Evolutionary conservation across 371 early-diverging fungal genomes (phyloP), one percentile per base, ranked within the genome.

Genomic region (Mortierella sp.): DNA sequence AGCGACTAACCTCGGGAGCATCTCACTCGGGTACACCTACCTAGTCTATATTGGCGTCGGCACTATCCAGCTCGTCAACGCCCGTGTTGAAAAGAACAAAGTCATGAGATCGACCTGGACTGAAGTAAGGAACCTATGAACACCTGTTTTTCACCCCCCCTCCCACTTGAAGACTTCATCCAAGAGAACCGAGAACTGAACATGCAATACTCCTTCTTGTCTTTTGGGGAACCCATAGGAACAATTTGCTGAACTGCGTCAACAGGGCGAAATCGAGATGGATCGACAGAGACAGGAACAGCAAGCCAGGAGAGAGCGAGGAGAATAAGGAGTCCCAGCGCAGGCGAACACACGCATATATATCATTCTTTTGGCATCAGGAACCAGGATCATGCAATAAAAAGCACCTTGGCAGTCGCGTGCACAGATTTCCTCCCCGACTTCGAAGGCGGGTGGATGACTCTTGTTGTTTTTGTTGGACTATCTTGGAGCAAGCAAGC

Each of bases 11-110:
- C 28, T 24, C 44, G 21, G 28, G 29, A 41, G 9, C 29, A 19
- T 5, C 44, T 24, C 31, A 24, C 47, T 46, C 29, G 41, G 13
- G 16, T n/a, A 25, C 27, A 25, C 24, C n/a, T 10, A 43, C 24
- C 14, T 57, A 76, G 77, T 76, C 31, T 76, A 76, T 45, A 63
- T 76, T 37, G 69, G 77, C 21, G 66, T 76, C 25, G 77, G 77
- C 27, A 76, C 77, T 13, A 34, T 76, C 22, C 77, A 76, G 55
- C 60, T 76, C 44, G 77, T 76, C 54, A 76, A 76, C 40, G 77
- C 69, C 39, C 77, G 77, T 54, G 27, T 76, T 22, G 77, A 76
- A 50, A 76, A 76, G 77, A 76, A 76, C 59, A 68, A 61, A 46
- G 41, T 69, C 45, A 63, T 76, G 69, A 63, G 49, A 31, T 69